Conservation (phyloP, 2,329 filamentous ascomycete genomes). For the Neonectria magnoliae region DNA sequence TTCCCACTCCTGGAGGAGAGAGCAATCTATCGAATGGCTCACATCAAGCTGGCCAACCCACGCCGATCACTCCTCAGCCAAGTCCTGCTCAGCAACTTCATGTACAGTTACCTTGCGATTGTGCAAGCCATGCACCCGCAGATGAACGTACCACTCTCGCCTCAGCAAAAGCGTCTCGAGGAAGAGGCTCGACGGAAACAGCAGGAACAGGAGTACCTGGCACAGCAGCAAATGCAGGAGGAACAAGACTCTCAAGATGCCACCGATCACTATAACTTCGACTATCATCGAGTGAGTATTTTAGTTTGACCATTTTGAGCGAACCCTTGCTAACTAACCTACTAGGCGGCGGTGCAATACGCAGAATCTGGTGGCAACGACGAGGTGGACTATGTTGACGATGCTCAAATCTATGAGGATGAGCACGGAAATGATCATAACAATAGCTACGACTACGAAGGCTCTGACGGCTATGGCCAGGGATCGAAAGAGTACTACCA, state of each 20-base stretch:
- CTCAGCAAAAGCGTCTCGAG: conserved; percentile 73
- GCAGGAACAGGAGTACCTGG: conserved; percentile 59
- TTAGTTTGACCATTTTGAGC: background rate
- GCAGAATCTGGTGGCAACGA: conserved; percentile 55
- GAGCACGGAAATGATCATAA: conserved; percentile 56
- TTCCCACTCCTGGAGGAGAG: conserved; percentile 96
- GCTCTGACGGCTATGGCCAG: conserved; percentile 51
- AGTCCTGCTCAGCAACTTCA: conserved; percentile 97
- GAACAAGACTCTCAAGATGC: conserved; percentile 58
- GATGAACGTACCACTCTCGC: conserved; percentile 87
- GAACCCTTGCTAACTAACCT: conserved; percentile 10
- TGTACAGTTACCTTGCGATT: conserved; percentile 99
- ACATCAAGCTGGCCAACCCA: conserved; percentile 98
- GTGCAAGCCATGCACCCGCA: conserved; percentile 99
- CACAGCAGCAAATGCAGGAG: conserved; percentile 57
- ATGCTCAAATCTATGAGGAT: conserved; percentile 64
- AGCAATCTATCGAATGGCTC: conserved; percentile 97
- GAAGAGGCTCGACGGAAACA: conserved; percentile 63
- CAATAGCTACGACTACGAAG: conserved; percentile 51
- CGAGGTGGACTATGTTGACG: conserved; percentile 61
- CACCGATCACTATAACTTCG: conserved; percentile 63
- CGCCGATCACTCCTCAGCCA: conserved; percentile 91
- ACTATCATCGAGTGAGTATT: conserved; percentile 62
- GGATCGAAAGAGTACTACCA: conserved; percentile 55
- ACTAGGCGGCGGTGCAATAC: conserved; percentile 57